These are phyloP conservation scores for Corinectria fuckeliana DNA, from an alignment of 2,329 filamentous ascomycete species.

Conservation along the genomic window DNA sequence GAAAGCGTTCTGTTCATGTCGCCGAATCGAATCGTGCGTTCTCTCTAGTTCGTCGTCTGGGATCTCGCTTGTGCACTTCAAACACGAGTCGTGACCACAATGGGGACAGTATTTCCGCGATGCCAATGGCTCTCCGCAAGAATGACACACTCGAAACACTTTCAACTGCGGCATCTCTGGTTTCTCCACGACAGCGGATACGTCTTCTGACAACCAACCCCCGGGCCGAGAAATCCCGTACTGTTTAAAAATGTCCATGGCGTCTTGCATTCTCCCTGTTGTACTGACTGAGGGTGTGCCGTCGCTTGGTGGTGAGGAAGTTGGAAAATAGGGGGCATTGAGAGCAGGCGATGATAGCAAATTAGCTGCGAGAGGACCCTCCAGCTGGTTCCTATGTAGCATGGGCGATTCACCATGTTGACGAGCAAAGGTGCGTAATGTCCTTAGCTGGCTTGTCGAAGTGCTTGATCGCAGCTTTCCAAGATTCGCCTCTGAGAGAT, in stretches of 20 bases:
- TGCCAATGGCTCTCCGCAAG: conserved; percentile 53
- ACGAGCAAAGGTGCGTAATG: background rate
- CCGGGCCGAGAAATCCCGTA: conserved; percentile 54
- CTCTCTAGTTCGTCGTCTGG: conserved; percentile 17
- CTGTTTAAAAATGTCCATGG: conserved; percentile 54
- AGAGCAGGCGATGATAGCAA: conserved; percentile 4
- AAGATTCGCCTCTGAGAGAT: background rate
- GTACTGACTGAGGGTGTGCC: conserved; percentile 42
- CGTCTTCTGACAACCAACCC: conserved; percentile 55
- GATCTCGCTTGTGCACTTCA: conserved; percentile 52
- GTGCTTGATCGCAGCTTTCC: conserved; percentile 17
- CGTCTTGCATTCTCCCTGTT: conserved; percentile 48
- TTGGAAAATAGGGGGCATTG: background rate
- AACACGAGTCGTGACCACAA: conserved; percentile 60
- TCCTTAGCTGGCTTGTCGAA: conserved; percentile 15
- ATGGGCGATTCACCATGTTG: background rate
- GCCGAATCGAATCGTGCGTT: conserved; percentile 1
- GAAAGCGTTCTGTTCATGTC: conserved; percentile 10
- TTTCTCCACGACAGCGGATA: conserved; percentile 19
- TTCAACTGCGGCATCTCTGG: conserved; percentile 31
- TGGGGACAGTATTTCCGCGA: conserved; percentile 50
- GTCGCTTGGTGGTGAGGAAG: conserved; percentile 14
- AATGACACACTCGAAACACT: conserved; percentile 53
- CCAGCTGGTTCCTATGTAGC: background rate
- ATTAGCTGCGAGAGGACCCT: conserved; percentile 8